A percentile compares a stretch with the other conserved stretches of the same genome.
These are phyloP conservation scores for Fragaria nilgerrensis DNA, from an alignment of 306 rosid species.

Conservation along the genomic window DNA sequence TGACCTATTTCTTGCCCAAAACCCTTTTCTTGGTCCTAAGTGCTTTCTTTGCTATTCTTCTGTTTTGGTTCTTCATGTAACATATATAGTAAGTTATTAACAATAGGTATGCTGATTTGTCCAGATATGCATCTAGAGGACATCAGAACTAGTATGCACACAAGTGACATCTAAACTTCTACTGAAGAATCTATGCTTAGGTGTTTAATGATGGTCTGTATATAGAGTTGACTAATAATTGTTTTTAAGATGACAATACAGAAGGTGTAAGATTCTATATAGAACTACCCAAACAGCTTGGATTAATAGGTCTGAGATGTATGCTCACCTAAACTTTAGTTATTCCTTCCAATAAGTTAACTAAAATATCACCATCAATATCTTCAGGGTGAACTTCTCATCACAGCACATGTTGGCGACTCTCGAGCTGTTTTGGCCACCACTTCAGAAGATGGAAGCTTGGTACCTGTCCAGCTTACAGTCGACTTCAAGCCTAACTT, in stretches of 20 bases:
- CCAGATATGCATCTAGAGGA: not conserved
- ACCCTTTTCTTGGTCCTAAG: not conserved
- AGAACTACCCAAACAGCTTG: not conserved
- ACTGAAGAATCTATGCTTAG: not conserved
- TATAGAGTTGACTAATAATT: not conserved
- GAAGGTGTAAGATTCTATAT: not conserved
- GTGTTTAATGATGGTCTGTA: not conserved
- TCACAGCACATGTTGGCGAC: constrained; percentile 70
- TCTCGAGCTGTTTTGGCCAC: constrained; percentile 73
- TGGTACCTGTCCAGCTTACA: constrained; percentile 61
- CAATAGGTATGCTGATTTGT: not conserved
- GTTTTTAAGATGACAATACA: not conserved
- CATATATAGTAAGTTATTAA: too few species aligned
- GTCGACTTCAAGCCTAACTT: constrained; percentile 64
- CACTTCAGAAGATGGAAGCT: constrained; percentile 47
- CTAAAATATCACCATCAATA: constrained; percentile 9
- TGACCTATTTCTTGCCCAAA: not conserved
- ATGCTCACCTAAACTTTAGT: not conserved
- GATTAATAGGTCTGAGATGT: not conserved
- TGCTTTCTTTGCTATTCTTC: not conserved
- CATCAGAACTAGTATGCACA: not conserved
- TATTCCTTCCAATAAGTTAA: not conserved
- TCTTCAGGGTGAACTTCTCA: constrained; percentile 60
- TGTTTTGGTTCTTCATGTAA: not conserved
- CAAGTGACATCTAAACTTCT: not conserved